Evolutionary conservation across 257 asterid genomes (phyloP).

Genomic region (Solanum gracilifrons): DNA sequence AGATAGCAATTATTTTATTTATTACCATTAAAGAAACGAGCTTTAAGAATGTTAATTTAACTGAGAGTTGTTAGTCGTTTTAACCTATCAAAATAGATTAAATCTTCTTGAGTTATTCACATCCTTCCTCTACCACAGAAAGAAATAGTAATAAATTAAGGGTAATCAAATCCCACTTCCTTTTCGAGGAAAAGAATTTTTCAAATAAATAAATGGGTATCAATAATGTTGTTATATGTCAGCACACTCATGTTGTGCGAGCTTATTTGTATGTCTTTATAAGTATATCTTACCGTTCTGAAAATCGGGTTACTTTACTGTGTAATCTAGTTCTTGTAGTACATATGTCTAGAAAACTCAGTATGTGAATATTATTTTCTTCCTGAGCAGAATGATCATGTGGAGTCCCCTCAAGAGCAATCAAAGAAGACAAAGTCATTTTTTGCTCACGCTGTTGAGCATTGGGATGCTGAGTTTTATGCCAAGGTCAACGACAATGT

Average conservation of each 20-base stretch:
- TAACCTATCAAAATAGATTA: neutral
- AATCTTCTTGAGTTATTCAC: neutral
- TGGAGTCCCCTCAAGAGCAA: constrained; percentile 51
- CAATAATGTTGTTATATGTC: neutral
- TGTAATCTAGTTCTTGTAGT: neutral
- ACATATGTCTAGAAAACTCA: neutral
- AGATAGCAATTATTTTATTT: neutral
- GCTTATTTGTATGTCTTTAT: neutral
- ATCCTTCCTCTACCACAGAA: neutral
- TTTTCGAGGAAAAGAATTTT: neutral
- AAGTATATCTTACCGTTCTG: neutral
- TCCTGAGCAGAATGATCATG: constrained; percentile 48
- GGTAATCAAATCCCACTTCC: neutral
- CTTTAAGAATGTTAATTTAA: neutral
- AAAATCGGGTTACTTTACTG: neutral
- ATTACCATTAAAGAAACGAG: neutral
- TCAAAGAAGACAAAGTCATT: constrained; percentile 60
- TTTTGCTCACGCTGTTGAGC: constrained; percentile 63
- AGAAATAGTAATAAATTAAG: neutral
- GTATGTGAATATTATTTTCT: neutral
- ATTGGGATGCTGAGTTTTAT: constrained; percentile 87
- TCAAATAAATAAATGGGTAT: neutral
- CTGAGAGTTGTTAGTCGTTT: neutral
- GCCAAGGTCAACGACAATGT: constrained; percentile 76
- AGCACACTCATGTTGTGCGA: neutral